Percentiles rank a stretch among this genome's conserved stretches.
Conservation (phyloP, 73 alveolate species). For the Paramecium sexaurelia region DNA sequence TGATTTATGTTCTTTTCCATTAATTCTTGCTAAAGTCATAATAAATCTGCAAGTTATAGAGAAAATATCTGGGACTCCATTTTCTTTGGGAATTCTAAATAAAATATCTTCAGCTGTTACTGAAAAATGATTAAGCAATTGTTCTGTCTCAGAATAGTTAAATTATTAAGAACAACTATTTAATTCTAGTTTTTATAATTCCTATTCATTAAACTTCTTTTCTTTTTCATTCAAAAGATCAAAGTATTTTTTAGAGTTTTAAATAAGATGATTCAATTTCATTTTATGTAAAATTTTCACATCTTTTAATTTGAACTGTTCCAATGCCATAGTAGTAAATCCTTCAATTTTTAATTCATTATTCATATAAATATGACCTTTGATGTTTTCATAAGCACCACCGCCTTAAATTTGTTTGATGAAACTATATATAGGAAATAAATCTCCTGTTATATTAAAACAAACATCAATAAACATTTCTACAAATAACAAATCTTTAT, state of each 20-base stretch:
- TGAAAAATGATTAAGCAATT: not conserved
- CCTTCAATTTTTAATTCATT: conserved; percentile 31
- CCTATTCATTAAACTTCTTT: not conserved
- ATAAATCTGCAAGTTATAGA: not conserved
- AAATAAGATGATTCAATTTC: not conserved
- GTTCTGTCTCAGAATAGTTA: not conserved
- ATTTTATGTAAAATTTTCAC: not conserved
- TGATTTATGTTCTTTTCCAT: conserved; percentile 43
- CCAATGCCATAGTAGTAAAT: not conserved
- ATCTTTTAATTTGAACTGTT: not conserved
- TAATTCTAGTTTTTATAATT: not conserved
- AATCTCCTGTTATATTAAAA: not conserved
- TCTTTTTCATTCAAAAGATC: not conserved
- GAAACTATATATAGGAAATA: conserved; percentile 25
- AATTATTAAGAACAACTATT: not conserved
- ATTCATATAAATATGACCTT: not conserved
- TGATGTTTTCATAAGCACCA: not conserved
- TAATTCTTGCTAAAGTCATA: not conserved
- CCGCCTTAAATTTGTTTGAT: not conserved
- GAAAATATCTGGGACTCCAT: not conserved
- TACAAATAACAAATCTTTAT: not conserved
- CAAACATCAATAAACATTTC: conserved; percentile 53
- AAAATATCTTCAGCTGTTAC: conserved; percentile 25
- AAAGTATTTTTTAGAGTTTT: not conserved
- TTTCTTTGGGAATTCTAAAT: conserved; percentile 21